Evolutionary conservation across 345 rosid genomes (phyloP).

Genomic region (Syzygium grande): DNA sequence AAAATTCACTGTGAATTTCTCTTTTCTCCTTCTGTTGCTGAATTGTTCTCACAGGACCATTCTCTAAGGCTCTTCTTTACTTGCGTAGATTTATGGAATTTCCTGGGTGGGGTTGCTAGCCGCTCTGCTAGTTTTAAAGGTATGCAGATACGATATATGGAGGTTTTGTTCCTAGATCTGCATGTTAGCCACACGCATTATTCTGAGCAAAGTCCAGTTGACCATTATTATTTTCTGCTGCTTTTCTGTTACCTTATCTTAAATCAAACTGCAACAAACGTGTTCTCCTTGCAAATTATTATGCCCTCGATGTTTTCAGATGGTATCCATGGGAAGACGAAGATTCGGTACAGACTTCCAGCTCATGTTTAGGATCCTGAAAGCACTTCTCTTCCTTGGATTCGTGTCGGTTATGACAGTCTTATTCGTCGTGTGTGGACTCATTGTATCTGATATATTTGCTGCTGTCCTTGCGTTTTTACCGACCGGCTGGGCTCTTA

Average conservation of each 20-base stretch:
- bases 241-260: not conserved
- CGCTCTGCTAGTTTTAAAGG: conserved; percentile 74
- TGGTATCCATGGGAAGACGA: conserved; percentile 80
- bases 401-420: conserved; percentile 84
- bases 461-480: conserved; percentile 74
- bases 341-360: conserved; percentile 72
- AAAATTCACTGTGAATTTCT: not conserved
- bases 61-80: not conserved
- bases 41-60: not conserved
- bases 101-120: conserved; percentile 75
- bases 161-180: not conserved
- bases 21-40: not conserved
- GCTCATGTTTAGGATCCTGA: conserved; percentile 90
- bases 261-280: not conserved
- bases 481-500: conserved; percentile 87
- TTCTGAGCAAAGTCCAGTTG: not conserved
- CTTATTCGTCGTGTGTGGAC: conserved; percentile 55
- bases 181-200: not conserved
- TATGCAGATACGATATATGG: conserved; percentile 5
- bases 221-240: not conserved
- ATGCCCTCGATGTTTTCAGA: conserved; percentile 18
- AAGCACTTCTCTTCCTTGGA: conserved; percentile 87
- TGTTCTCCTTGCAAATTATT: not conserved
- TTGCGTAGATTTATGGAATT: conserved; percentile 68
- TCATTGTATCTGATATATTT: conserved; percentile 61